Conservation (phyloP, 805 yeast genomes). For the Cyberlindnera galapagoensis region DNA sequence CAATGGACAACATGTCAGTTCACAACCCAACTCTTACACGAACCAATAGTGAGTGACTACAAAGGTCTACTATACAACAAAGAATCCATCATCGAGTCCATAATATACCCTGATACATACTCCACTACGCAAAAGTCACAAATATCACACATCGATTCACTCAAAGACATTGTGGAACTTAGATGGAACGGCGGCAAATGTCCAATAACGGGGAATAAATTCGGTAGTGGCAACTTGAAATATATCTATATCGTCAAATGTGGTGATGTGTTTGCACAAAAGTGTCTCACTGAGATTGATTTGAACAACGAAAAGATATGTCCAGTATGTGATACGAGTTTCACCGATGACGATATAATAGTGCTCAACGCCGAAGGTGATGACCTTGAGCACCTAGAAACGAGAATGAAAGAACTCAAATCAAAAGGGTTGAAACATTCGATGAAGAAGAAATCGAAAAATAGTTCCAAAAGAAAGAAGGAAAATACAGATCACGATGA, state of each 20-base stretch:
- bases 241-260: slow-evolving; percentile 42
- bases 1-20: slow-evolving; percentile 43
- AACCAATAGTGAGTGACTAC: slow-evolving; percentile 62
- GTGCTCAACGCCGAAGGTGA: slow-evolving; percentile 27
- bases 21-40: slow-evolving; percentile 35
- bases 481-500: too few relatives aligned
- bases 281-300: slow-evolving; percentile 25
- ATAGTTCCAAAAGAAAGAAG: slow-evolving; percentile 18
- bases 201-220: slow-evolving; percentile 29
- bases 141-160: slow-evolving; percentile 29
- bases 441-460: slow-evolving; percentile 21
- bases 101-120: slow-evolving; percentile 34
- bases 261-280: slow-evolving; percentile 35
- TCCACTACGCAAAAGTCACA: slow-evolving; percentile 20
- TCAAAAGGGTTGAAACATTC: slow-evolving; percentile 31
- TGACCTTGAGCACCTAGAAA: slow-evolving; percentile 16
- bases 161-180: slow-evolving; percentile 40
- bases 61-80: slow-evolving; percentile 61
- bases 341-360: slow-evolving; percentile 28
- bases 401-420: slow-evolving; percentile 22
- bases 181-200: slow-evolving; percentile 33
- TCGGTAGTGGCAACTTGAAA: slow-evolving; percentile 30
- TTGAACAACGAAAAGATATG: slow-evolving; percentile 25
- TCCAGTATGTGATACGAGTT: slow-evolving; percentile 34
- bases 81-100: slow-evolving; percentile 50